Evolutionary conservation across 495 filamentous ascomycete genomes (phyloP), one percentile per base, ranked within the genome.

Genomic region (Oleoguttula mirabilis): DNA sequence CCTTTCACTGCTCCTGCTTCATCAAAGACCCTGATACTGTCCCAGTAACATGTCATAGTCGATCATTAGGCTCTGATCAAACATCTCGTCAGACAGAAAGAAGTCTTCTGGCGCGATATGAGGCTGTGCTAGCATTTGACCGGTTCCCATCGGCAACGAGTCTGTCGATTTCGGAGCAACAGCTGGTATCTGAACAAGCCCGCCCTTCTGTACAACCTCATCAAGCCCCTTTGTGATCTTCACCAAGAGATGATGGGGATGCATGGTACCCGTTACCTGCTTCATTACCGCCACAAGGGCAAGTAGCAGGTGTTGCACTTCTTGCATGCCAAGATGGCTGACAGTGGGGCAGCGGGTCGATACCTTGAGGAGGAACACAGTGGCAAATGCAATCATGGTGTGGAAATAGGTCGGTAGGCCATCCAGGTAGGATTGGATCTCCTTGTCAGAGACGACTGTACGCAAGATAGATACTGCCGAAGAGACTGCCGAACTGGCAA

Each of bases 381-480:
- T 65, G 1, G 71, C 71, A 47, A 72, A 73, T 0, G 70, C 69
- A 36, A 73, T 72, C 70, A 73, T 75, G 45, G 67, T 68, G 56
- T 73, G 67, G 10, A 72, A 60, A 45, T 73, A 75, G 11, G 69
- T 51, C 19, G 70, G 70, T 3, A 72, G 65, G 10, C 70, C 71
- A 30, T 71, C 67, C 32, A 75, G 54, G 7, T 64, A 63, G 12
- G 55, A 52, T 33, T 69, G 66, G 14, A 75, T 67, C 39, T 73
- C 69, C n/a, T 57, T 57, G 41, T 71, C 70, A 7, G 68, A 62
- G 15, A 73, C 43, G 7, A 72, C 63, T 20, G 68, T 58, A 32
- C 64, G 54, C 21, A 75, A 60, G 23, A 69, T 72, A 15, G 62
- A 58, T 21, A 68, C 68, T 4, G 65, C 66, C 0, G 63, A 59